Base-by-base conservation (phyloP, 1,139 yeast genomes). In the Yamadazyma spencermartinsiae region DNA sequence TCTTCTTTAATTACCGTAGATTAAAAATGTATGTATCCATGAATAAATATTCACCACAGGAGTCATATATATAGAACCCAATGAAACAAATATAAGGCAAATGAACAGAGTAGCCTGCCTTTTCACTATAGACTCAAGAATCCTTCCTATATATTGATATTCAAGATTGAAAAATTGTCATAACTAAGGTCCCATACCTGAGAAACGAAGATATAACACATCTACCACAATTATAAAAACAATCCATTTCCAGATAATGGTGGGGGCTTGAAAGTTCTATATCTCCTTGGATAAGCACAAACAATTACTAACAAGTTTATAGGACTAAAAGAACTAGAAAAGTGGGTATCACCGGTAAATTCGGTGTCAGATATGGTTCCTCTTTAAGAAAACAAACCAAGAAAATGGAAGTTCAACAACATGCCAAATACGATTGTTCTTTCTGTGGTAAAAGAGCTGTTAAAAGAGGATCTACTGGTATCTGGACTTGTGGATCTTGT, bases 331-430 rank as follows among this genome's bases (percentile, higher is more conserved):
- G 99, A 86, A 92, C 99, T 66, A 92, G 92, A 95, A 92, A 92
- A 90, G 99, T 92, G 74, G 99, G 99, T 78, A 92, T 92, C 82
- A 92, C 99, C 76, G 99, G 99, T 84, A 94, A 94, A 83, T 92
- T 88, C 85, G 99, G 98, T 87, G 97, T 92, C 79, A 90, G 98
- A 85, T 92, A 92, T 80, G 98, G 99, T 90, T 92, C 98, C 66
- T 94, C 99, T 58, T 83, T 92, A 76, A 90, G 99, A 86, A 90
- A 98, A 82, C 97, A 89, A 79, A 87, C 96, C 82, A 90, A 90
- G 86, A 92, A 92, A 84, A 80, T 94, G 77, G 98, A 94, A 80
- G 86, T 88, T 65, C 97, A 89, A 79, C 97, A 90, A 75, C 98
- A 92, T 79, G 87, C 98, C 66, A 88, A 87, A 72, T 94, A 92